Base-by-base conservation (phyloP, 108 stramenopile genomes). In the Chaetoceros muelleri region DNA sequence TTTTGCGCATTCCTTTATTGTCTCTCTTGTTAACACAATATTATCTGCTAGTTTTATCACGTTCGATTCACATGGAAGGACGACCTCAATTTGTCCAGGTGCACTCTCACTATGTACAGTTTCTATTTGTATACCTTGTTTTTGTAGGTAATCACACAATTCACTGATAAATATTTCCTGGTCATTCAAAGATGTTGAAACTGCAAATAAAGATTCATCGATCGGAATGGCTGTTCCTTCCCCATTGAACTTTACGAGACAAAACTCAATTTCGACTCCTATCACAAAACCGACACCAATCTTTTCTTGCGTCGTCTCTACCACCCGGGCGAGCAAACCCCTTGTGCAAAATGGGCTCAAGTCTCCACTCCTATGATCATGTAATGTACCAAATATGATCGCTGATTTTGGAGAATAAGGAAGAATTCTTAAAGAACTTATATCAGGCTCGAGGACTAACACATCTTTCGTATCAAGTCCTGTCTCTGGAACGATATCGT, bases 241-340 rank as follows among this genome's bases (percentile, higher is more conserved):
- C 45, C 46, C 54, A n/a, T 68, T 51, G 29, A 51, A 67, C 56
- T 64, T 53, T 19, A 66, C 44, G 19, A 74, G 65, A 62, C 55
- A 76, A 52, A 90, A 86, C 64, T 90, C 89, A 21, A 90, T 25
- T 58, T 90, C 89, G 28, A 74, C 85, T 0, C 89, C 89, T 0
- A 90, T 64, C 30, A 76, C 65, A 73, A 89, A 81, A 24, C 55
- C 67, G 48, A 84, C 46, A 10, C 72, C 74, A 57, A 75, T 48
- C 1, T 66, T 46, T 45, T 63, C 46, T 26, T 59, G 67, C 10
- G 81, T 76, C 28, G 51, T 28, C 19, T 74, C 28, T 10, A 90
- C 34, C 22, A 87, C 73, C 26, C 71, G 53, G 28, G 67, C 47
- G 19, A 90, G 66, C 48, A 84, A 49, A 27, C 75, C 71, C 30